Base-by-base conservation (phyloP, 495 filamentous ascomycete genomes). In the Umbilicaria muhlenbergii region DNA sequence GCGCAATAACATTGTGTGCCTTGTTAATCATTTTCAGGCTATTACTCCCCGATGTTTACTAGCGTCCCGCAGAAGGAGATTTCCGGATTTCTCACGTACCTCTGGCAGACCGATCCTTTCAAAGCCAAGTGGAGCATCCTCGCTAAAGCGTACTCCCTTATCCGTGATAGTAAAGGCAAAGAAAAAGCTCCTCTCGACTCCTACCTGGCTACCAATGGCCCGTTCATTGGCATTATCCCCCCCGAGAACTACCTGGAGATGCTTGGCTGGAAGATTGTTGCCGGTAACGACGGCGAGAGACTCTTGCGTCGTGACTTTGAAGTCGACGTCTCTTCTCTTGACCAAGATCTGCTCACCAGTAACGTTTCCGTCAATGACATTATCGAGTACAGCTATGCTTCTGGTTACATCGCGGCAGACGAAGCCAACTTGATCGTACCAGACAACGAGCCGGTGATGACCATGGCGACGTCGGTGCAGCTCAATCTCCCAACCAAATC, bases 51-150 rank as follows among this genome's bases (percentile, higher is more conserved):
- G 11, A 51, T 65, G 1, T 71, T 73, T 45, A 38, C 53, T 8
- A 54, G 48, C 2, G 35, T 61, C 19, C 57, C 57, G 16, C 69
- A 71, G 46, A 69, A 68, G 36, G 43, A 55, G 13, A 60, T 65
- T 36, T 76, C 71, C 5, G 52, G 47, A 11, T 45, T 60, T 31
- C 50, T 73, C 24, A 58, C 46, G n/a, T 17, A 39, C 8, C 50
- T 72, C 38, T 75, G 70, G 69, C 43, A 59, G 34, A 39, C 51
- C 2, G 67, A 73, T 35, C 54, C 52, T 10, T 63, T 60, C 47
- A 67, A 72, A 39, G 51, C 57, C 6, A 63, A 68, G 41, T 74
- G 71, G 71, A 51, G 51, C 28, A 54, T 74, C 24, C 41, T 72
- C 24, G 68, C 68, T 10, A 62, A 63, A 49, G 59, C 66, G 12